Conservation (phyloP, 257 asterid genomes). For the Misopates orontium region DNA sequence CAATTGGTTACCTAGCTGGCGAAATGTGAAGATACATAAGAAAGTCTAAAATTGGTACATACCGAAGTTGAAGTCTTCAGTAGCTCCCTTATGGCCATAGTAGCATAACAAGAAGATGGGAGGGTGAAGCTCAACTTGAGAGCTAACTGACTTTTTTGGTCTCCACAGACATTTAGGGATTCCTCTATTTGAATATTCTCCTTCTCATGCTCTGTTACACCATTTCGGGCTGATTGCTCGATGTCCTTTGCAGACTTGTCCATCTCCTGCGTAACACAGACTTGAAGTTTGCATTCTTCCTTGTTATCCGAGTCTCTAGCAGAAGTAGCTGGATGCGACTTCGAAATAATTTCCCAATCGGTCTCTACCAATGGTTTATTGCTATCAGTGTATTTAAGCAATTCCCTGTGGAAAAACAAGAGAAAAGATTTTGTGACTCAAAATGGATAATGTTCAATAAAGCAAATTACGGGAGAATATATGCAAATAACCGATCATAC, state of each 20-base stretch:
- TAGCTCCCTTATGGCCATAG: constrained; percentile 98
- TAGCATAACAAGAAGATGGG: constrained; percentile 93
- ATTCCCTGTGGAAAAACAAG: constrained; percentile 52
- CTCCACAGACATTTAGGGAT: constrained; percentile 34
- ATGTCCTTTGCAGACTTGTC: constrained; percentile 27
- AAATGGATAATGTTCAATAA: constrained; percentile 19
- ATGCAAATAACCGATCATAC: constrained; percentile 42
- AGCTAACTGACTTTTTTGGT: constrained; percentile 57
- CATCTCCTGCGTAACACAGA: constrained; percentile 28
- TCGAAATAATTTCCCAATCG: constrained; percentile 67
- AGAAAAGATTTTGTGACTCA: constrained; percentile 16
- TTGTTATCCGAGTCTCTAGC: constrained; percentile 32
- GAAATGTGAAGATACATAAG: constrained; percentile 9
- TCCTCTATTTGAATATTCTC: constrained; percentile 34
- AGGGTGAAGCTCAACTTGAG: constrained; percentile 87
- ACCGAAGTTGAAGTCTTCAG: constrained; percentile 93
- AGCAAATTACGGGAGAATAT: constrained; percentile 11
- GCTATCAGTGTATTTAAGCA: constrained; percentile 67
- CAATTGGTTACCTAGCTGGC: background rate
- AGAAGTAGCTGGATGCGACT: constrained; percentile 35
- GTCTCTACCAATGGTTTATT: constrained; percentile 76
- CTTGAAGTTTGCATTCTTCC: constrained; percentile 27
- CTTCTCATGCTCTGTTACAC: constrained; percentile 26
- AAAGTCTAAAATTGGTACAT: constrained; percentile 33
- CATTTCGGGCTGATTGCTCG: constrained; percentile 18